A percentile compares a stretch with the other conserved stretches of the same genome.
Conservation (phyloP, 2,329 filamentous ascomycete genomes). For the Chrysoporthe cubensis region DNA sequence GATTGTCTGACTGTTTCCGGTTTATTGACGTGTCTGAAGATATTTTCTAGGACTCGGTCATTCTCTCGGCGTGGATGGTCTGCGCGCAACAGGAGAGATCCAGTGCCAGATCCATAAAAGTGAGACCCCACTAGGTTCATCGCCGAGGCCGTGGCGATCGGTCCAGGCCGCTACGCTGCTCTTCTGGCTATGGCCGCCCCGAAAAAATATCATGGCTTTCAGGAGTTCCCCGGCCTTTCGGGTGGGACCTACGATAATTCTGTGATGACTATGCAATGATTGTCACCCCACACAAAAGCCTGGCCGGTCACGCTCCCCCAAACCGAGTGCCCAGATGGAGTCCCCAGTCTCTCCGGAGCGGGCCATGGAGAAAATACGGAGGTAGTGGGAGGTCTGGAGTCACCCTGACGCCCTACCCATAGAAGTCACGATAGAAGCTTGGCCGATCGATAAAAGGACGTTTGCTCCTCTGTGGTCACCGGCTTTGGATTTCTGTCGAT, state of each 20-base stretch:
- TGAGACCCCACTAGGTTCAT: slow-evolving; percentile 24
- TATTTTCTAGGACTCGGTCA: slow-evolving; percentile 24
- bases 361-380: slow-evolving; percentile 29
- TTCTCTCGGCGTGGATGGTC: slow-evolving; percentile 27
- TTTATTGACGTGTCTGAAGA: slow-evolving; percentile 21
- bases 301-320: slow-evolving; percentile 26
- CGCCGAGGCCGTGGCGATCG: slow-evolving; percentile 28
- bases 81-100: slow-evolving; percentile 26
- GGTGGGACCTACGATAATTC: slow-evolving; percentile 15
- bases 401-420: slow-evolving; percentile 25
- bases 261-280: slow-evolving; percentile 25
- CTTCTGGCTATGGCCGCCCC: slow-evolving; percentile 13
- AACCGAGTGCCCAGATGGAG: slow-evolving; percentile 16
- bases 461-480: slow-evolving; percentile 8
- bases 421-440: slow-evolving; percentile 26
- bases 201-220: slow-evolving; percentile 16
- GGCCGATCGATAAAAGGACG: slow-evolving; percentile 26
- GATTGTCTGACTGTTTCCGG: slow-evolving; percentile 23
- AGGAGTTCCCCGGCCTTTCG: slow-evolving; percentile 22
- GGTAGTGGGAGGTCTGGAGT: slow-evolving; percentile 27
- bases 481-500: slow-evolving; percentile 20
- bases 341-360: slow-evolving; percentile 25
- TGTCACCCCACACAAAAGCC: slow-evolving; percentile 28
- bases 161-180: slow-evolving; percentile 18
- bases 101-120: slow-evolving; percentile 27